These are phyloP conservation scores for Grigorovia humatica DNA, from an alignment of 805 yeast genomes.

Conservation along the genomic window DNA sequence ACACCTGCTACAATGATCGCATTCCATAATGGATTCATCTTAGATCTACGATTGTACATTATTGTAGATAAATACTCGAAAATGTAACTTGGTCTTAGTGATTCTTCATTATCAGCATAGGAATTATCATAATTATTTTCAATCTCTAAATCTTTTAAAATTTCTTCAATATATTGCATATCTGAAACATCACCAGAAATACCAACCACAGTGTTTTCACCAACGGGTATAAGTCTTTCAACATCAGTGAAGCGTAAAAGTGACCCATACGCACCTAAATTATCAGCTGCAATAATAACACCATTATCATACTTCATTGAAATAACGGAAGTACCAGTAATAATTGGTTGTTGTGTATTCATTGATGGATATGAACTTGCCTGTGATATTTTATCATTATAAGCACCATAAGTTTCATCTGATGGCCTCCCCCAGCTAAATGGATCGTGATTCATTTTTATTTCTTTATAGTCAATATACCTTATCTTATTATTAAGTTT, in stretches of 20 bases:
- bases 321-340: slow-evolving; percentile 93
- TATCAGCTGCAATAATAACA: slow-evolving; percentile 89
- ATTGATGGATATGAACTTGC: slow-evolving; percentile 58
- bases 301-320: slow-evolving; percentile 88
- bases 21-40: slow-evolving; percentile 96
- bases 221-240: slow-evolving; percentile 79
- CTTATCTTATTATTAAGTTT: too few relatives aligned
- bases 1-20: slow-evolving; percentile 86
- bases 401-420: slow-evolving; percentile 69
- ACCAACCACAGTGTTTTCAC: slow-evolving; percentile 81
- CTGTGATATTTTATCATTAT: slow-evolving; percentile 63
- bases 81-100: slow-evolving; percentile 74
- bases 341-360: slow-evolving; percentile 89
- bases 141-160: slow-evolving; percentile 67
- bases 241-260: slow-evolving; percentile 75
- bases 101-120: slow-evolving; percentile 38
- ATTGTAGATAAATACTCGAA: slow-evolving; percentile 80
- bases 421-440: slow-evolving; percentile 92
- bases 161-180: slow-evolving; percentile 69
- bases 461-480: not conserved
- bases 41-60: slow-evolving; percentile 77
- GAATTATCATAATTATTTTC: slow-evolving; percentile 67
- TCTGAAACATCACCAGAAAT: slow-evolving; percentile 92
- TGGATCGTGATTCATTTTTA: slow-evolving; percentile 86
- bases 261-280: slow-evolving; percentile 88